Conservation (phyloP, 345 rosid species). For the Bruguiera parviflora region DNA sequence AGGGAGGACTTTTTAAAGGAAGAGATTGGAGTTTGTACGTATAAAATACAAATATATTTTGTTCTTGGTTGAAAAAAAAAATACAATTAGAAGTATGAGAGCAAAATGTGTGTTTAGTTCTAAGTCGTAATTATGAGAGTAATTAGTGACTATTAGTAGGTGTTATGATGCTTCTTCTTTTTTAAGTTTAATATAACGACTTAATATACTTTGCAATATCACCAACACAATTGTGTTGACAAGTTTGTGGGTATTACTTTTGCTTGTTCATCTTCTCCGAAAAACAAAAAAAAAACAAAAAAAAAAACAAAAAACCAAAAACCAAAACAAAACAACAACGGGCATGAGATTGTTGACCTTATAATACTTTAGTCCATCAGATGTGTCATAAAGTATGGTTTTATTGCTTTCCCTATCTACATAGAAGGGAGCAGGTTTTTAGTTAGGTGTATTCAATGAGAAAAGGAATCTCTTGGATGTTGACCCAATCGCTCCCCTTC, state of each 20-base stretch:
- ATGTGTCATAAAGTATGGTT: slow-evolving; percentile 9
- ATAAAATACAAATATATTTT: not conserved
- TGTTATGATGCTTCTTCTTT: no score
- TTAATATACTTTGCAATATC: no score
- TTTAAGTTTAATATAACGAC: no score
- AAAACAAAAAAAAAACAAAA: not conserved
- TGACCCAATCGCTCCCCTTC: not conserved
- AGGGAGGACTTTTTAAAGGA: slow-evolving; percentile 18
- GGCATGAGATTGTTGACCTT: slow-evolving; percentile 37
- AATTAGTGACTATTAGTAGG: no score
- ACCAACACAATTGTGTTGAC: no score
- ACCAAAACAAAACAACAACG: not conserved
- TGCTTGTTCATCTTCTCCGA: no score
- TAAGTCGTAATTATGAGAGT: no score
- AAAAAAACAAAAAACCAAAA: not conserved
- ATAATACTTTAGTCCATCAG: not conserved
- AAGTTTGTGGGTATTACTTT: no score
- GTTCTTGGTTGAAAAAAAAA: no score
- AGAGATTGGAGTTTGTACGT: not conserved
- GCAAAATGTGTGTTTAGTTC: no score
- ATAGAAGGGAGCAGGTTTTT: slow-evolving; percentile 28
- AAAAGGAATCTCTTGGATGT: slow-evolving; percentile 18
- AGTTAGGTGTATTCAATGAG: slow-evolving; percentile 21
- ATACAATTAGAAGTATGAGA: no score
- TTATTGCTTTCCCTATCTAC: slow-evolving; percentile 14